phyloP scores from a whole-genome alignment of 2,329 filamentous ascomycete species.

The Aspergillus arachidicola region DNA sequence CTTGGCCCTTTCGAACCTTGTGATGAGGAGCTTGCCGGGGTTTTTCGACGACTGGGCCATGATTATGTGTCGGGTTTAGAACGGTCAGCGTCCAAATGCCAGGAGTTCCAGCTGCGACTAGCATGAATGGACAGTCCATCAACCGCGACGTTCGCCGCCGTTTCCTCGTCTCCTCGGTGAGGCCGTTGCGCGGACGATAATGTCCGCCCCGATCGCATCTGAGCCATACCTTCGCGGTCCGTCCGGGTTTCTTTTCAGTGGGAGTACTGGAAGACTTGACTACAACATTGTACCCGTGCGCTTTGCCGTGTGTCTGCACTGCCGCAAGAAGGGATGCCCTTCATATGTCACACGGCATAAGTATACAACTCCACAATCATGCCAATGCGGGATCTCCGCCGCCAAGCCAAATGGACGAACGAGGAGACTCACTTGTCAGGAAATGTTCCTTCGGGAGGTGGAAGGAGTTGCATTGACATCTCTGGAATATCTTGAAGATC shows the following conservation, averaged over 20 bases:
- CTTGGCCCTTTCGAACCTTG: slow-evolving; percentile 48
- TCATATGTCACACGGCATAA: neutral
- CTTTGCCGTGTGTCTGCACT: slow-evolving; percentile 46
- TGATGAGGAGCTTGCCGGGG: slow-evolving; percentile 44
- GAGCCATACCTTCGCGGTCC: slow-evolving; percentile 48
- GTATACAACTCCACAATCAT: neutral
- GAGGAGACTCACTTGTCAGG: slow-evolving; percentile 42
- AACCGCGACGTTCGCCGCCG: slow-evolving; percentile 46
- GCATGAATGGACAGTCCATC: slow-evolving; percentile 50
- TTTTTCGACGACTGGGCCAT: slow-evolving; percentile 45
- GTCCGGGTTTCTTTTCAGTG: slow-evolving; percentile 48
- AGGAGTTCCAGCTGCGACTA: slow-evolving; percentile 46
- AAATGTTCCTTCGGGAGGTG: slow-evolving; percentile 47
- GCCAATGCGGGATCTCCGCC: neutral
- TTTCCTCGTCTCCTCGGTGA: slow-evolving; percentile 49
- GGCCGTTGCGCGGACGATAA: slow-evolving; percentile 48
- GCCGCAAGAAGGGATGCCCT: slow-evolving; percentile 42
- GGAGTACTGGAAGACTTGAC: slow-evolving; percentile 51
- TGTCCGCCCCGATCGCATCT: slow-evolving; percentile 49
- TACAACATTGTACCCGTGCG: slow-evolving; percentile 48
- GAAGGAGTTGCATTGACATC: slow-evolving; percentile 44
- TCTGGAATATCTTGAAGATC: slow-evolving; percentile 50
- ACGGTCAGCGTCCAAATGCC: slow-evolving; percentile 49
- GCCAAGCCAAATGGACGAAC: neutral
- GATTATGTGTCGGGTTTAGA: slow-evolving; percentile 46